These are phyloP conservation scores for Eleusine coracana DNA, from an alignment of 176 grass and related monocot species.

Conservation along the genomic window DNA sequence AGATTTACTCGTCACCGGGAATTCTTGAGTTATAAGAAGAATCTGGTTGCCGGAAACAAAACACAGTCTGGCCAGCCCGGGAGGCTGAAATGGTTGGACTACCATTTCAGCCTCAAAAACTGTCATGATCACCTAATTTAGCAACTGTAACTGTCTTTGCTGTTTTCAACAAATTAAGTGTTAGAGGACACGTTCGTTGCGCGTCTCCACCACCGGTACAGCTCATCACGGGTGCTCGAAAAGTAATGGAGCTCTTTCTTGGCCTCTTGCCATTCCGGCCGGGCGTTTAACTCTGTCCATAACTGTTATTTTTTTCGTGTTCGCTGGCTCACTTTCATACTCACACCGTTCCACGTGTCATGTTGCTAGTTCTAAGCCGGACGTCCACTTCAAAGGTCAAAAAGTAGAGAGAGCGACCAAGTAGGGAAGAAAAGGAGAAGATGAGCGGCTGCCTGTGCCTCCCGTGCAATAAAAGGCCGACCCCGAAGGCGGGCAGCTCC, in stretches of 20 bases:
- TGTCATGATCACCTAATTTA: too few relatives aligned
- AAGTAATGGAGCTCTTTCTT: not conserved
- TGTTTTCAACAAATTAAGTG: too few relatives aligned
- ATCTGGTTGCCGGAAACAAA: too few relatives aligned
- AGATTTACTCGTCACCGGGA: too few relatives aligned
- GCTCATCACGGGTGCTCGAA: too few relatives aligned
- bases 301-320: not conserved
- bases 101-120: too few relatives aligned
- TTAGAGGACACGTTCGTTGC: too few relatives aligned
- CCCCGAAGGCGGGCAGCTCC: not conserved
- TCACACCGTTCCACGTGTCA: conserved; percentile 4
- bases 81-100: too few relatives aligned
- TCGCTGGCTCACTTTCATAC: not conserved
- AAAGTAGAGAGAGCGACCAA: not conserved
- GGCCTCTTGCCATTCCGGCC: conserved; percentile 17
- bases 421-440: not conserved
- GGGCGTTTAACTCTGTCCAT: not conserved
- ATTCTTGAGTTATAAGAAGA: too few relatives aligned
- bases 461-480: conserved; percentile 31
- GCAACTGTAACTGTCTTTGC: too few relatives aligned
- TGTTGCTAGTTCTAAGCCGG: conserved; percentile 30
- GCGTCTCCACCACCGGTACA: too few relatives aligned
- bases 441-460: conserved; percentile 46
- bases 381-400: not conserved
- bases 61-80: too few relatives aligned